Conservation (phyloP, 768 basidiomycete genomes). For the Leccinum longicurvipes region DNA sequence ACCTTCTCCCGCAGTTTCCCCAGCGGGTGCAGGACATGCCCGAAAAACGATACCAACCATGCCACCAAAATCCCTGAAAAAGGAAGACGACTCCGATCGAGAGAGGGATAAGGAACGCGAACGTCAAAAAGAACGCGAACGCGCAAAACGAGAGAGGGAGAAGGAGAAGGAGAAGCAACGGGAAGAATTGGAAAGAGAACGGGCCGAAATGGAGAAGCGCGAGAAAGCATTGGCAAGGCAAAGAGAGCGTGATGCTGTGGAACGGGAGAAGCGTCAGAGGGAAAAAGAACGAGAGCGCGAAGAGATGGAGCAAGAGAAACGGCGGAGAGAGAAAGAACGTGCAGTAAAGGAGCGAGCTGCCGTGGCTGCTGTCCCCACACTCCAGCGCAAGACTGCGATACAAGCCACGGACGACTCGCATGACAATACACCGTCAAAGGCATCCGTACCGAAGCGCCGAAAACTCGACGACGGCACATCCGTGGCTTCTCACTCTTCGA, state of each 20-base stretch:
- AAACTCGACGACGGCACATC: conserved; percentile 38
- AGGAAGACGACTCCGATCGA: conserved; percentile 28
- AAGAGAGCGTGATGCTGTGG: conserved; percentile 20
- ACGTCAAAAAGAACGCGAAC: conserved; percentile 27
- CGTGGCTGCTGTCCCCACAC: conserved; percentile 7
- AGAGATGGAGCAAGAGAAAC: conserved; percentile 16
- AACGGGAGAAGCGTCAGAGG: conserved; percentile 24
- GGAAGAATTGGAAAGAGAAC: conserved; percentile 21
- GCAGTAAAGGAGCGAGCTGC: conserved; percentile 21
- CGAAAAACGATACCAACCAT: conserved; percentile 27
- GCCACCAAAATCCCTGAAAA: conserved; percentile 19
- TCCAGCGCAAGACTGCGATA: conserved; percentile 45
- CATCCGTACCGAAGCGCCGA: conserved; percentile 37
- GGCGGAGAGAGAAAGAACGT: conserved; percentile 25
- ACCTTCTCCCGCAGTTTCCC: conserved; percentile 28
- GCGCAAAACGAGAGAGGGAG: conserved; percentile 18
- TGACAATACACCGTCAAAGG: conserved; percentile 20
- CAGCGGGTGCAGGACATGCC: conserved; percentile 25
- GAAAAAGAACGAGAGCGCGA: conserved; percentile 25
- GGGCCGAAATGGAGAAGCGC: conserved; percentile 18
- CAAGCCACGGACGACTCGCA: conserved; percentile 27
- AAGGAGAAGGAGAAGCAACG: conserved; percentile 22
- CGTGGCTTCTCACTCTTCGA: conserved; percentile 14
- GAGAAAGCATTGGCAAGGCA: conserved; percentile 16
- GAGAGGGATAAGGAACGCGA: conserved; percentile 24